phyloP scores from a whole-genome alignment of 441 rosid species.

The Pelargonium australe region DNA sequence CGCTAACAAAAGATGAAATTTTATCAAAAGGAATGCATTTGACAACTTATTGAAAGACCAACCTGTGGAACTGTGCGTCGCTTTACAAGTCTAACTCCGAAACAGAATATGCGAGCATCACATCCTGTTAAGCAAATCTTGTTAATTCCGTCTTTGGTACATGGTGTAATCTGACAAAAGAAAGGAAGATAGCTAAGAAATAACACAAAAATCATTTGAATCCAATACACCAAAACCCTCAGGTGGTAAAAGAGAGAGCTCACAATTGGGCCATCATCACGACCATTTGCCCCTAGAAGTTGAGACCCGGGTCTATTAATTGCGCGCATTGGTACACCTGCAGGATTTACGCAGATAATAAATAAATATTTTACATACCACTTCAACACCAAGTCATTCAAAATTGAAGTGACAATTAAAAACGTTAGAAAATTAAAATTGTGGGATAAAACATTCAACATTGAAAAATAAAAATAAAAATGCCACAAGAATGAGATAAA shows the following conservation, averaged over 20 bases:
- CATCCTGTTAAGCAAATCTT: slow-evolving; percentile 67
- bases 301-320: slow-evolving; percentile 87
- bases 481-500: neutral
- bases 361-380: neutral
- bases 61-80: slow-evolving; percentile 88
- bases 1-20: neutral
- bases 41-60: neutral
- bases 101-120: slow-evolving; percentile 75
- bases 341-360: slow-evolving; percentile 13
- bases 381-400: neutral
- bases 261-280: slow-evolving; percentile 97
- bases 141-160: slow-evolving; percentile 68
- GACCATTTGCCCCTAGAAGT: slow-evolving; percentile 85
- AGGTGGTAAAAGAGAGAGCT: slow-evolving; percentile 29
- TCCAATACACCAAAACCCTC: slow-evolving; percentile 3
- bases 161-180: slow-evolving; percentile 60
- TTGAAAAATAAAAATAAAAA: neutral
- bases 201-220: neutral
- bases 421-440: neutral
- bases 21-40: neutral
- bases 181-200: slow-evolving; percentile 9
- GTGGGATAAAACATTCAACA: slow-evolving; percentile 4
- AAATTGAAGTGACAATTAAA: neutral
- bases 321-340: slow-evolving; percentile 67
- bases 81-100: slow-evolving; percentile 88